These are phyloP conservation scores for Rickenella mellea DNA, from an alignment of 768 basidiomycete species.

Conservation along the genomic window DNA sequence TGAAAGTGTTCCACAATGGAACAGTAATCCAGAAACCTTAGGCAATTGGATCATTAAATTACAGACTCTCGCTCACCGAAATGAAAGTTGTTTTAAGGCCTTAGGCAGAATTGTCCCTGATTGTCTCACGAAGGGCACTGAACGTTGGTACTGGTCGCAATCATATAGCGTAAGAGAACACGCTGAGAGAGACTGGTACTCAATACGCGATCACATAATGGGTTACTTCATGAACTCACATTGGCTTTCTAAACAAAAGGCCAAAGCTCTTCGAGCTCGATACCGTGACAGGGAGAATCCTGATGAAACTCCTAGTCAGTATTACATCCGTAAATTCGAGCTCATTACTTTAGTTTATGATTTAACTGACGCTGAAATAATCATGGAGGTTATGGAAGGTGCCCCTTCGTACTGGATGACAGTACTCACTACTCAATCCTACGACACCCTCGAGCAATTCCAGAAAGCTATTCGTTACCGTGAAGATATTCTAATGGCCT, in stretches of 20 bases:
- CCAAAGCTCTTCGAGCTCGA: slow-evolving; percentile 14
- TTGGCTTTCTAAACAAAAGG: slow-evolving; percentile 20
- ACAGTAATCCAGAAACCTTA: slow-evolving; percentile 20
- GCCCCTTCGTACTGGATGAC: slow-evolving; percentile 20
- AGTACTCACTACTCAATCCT: slow-evolving; percentile 16
- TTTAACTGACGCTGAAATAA: slow-evolving; percentile 20
- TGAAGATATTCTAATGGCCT: slow-evolving; percentile 11
- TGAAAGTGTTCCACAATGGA: slow-evolving; percentile 22
- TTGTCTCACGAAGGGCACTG: slow-evolving; percentile 16
- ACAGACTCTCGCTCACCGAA: slow-evolving; percentile 15
- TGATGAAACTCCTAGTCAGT: slow-evolving; percentile 23
- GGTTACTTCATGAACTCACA: slow-evolving; percentile 24
- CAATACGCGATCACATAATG: slow-evolving; percentile 15
- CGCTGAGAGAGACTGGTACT: slow-evolving; percentile 20
- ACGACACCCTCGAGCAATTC: slow-evolving; percentile 11
- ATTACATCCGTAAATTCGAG: slow-evolving; percentile 23
- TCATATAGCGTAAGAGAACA: slow-evolving; percentile 2
- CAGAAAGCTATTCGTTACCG: no score
- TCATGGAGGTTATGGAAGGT: slow-evolving; percentile 24
- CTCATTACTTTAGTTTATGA: slow-evolving; percentile 11
- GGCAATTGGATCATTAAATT: slow-evolving; percentile 21
- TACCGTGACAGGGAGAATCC: slow-evolving; percentile 19
- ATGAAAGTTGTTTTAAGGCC: slow-evolving; percentile 13
- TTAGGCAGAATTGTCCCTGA: slow-evolving; percentile 22
- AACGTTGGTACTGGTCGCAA: slow-evolving; percentile 23